Percentiles rank a stretch among this genome's conserved stretches.
Conservation (phyloP, 78 protist species). For the Speleostelium caveatum region DNA sequence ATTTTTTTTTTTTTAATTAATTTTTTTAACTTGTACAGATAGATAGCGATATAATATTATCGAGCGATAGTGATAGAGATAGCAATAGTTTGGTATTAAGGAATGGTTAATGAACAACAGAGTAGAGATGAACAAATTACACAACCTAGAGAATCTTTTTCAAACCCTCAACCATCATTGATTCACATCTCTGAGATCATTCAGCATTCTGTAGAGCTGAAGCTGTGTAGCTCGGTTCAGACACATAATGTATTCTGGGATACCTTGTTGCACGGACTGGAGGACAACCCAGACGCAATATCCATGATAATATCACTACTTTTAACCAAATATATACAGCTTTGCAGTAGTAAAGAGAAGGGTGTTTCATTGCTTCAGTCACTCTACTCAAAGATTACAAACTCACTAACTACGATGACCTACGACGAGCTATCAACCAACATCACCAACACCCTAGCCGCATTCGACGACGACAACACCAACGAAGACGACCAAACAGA, state of each 20-base stretch:
- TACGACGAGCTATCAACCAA: no score
- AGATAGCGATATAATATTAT: no score
- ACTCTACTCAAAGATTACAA: conserved; percentile 15
- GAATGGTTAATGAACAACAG: no score
- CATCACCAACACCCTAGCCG: background rate
- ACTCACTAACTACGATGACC: background rate
- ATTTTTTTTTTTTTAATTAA: no score
- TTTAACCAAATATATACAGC: conserved; percentile 40
- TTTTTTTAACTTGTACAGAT: no score
- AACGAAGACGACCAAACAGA: background rate
- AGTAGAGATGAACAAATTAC: no score
- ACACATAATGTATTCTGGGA: conserved; percentile 74
- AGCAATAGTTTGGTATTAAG: no score
- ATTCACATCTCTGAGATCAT: conserved; percentile 60
- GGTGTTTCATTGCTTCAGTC: background rate
- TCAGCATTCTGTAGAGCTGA: conserved; percentile 60
- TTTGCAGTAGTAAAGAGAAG: background rate
- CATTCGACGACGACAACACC: no score
- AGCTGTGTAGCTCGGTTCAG: conserved; percentile 25
- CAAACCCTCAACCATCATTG: conserved; percentile 63
- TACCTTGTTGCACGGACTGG: conserved; percentile 35
- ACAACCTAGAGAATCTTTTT: no score
- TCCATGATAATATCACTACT: conserved; percentile 48
- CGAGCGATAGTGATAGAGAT: no score
- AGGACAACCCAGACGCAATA: conserved; percentile 38